phyloP scores from a whole-genome alignment of 2,329 filamentous ascomycete genomes.

The Fusarium robinianum region DNA sequence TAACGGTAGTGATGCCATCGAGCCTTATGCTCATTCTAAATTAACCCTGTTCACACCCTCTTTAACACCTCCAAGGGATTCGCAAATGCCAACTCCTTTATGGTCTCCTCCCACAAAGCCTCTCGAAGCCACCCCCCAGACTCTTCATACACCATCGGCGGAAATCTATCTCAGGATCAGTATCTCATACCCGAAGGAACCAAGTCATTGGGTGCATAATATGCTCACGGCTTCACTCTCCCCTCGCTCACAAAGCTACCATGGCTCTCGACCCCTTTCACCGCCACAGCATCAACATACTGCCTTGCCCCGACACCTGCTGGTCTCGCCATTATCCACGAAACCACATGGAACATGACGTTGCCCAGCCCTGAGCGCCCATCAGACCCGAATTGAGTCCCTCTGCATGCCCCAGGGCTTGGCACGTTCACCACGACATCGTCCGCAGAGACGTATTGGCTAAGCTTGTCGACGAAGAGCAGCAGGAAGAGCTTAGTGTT shows the following conservation, averaged over 20 bases:
- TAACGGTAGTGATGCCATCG: too few species aligned
- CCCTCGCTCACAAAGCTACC: conserved; percentile 35
- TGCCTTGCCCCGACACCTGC: conserved; percentile 24
- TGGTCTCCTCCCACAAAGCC: conserved; percentile 28
- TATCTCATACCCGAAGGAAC: not conserved
- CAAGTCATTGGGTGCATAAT: not conserved
- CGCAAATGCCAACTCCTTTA: conserved; percentile 30
- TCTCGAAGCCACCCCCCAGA: conserved; percentile 25
- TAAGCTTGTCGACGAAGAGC: conserved; percentile 45
- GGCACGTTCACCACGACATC: conserved; percentile 52
- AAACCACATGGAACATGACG: conserved; percentile 17
- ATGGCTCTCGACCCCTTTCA: conserved; percentile 31
- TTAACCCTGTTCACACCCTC: too few species aligned
- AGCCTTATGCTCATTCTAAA: too few species aligned
- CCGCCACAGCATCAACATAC: conserved; percentile 31
- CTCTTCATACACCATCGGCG: conserved; percentile 28
- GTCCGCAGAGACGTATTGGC: conserved; percentile 43
- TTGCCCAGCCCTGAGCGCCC: conserved; percentile 18
- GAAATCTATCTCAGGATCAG: conserved; percentile 8
- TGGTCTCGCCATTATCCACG: conserved; percentile 16
- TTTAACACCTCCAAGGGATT: conserved; percentile 17
- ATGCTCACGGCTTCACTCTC: conserved; percentile 34
- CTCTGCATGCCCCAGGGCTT: conserved; percentile 51
- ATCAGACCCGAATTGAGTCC: conserved; percentile 49
- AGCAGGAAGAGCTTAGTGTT: conserved; percentile 42